Evolutionary conservation across 495 filamentous ascomycete species (phyloP).

Genomic region (Hypomontagnella monticulosa): DNA sequence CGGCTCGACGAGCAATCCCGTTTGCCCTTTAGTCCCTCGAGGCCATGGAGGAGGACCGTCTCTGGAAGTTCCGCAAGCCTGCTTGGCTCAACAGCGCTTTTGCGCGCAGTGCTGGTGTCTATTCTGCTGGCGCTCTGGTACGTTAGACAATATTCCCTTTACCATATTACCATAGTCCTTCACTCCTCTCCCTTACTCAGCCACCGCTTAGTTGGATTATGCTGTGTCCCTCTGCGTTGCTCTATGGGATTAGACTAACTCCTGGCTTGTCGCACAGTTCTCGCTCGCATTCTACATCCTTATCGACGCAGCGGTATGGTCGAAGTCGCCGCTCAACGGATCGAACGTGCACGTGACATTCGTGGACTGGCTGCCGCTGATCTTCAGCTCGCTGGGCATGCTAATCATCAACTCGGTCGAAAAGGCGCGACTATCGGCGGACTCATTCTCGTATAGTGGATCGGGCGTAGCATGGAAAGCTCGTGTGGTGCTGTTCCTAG

Average conservation of each 20-base stretch:
- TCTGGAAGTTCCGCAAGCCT: constrained; percentile 82
- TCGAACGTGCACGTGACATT: constrained; percentile 90
- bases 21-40: not conserved
- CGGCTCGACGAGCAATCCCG: not conserved
- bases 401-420: constrained; percentile 99
- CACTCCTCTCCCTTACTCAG: not conserved
- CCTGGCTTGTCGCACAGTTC: constrained; percentile 67
- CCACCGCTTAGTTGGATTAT: no score
- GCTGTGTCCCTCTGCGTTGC: no score
- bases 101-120: constrained; percentile 82
- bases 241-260: not conserved
- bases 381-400: constrained; percentile 95
- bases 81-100: constrained; percentile 91
- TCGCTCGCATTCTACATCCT: constrained; percentile 96
- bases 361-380: constrained; percentile 97
- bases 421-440: constrained; percentile 84
- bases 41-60: constrained; percentile 68
- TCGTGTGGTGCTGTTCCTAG: constrained; percentile 91
- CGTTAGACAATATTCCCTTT: no score
- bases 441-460: constrained; percentile 87
- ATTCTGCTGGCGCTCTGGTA: constrained; percentile 86
- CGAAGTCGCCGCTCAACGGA: constrained; percentile 78
- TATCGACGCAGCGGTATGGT: constrained; percentile 90
- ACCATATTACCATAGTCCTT: not conserved
- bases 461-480: constrained; percentile 96